Evolutionary conservation across 495 filamentous ascomycete species (phyloP).

Genomic region (Entonaema liquescens): DNA sequence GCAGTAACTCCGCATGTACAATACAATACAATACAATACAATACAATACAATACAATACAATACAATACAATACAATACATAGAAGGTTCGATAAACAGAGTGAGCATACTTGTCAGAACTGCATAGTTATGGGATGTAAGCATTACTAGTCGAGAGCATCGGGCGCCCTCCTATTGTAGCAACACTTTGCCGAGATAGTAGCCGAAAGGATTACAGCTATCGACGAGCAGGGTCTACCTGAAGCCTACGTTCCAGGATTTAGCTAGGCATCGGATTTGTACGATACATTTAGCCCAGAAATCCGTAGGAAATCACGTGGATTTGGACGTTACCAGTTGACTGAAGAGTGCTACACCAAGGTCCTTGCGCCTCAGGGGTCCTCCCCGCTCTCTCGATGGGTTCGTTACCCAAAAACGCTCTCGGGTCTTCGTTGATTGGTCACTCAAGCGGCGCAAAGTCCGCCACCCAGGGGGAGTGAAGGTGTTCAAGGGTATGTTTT

Average conservation of each 20-base stretch:
- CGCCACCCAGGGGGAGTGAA: constrained; percentile 7
- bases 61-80: neutral
- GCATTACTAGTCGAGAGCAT: neutral
- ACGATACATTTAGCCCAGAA: neutral
- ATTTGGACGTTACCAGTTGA: constrained; percentile 17
- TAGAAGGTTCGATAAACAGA: neutral
- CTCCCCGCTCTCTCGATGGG: constrained; percentile 22
- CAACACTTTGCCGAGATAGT: neutral
- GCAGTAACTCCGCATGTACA: neutral
- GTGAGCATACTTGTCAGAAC: neutral
- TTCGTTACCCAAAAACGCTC: neutral
- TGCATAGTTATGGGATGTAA: neutral
- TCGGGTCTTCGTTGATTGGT: constrained; percentile 24
- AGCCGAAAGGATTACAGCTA: constrained; percentile 28
- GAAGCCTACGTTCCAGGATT: neutral
- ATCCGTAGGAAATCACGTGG: constrained; percentile 18
- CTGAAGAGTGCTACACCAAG: neutral
- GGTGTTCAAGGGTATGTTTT: neutral
- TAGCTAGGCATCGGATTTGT: neutral
- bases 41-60: too few relatives aligned
- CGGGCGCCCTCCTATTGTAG: neutral
- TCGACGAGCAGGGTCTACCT: constrained; percentile 17
- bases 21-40: too few relatives aligned
- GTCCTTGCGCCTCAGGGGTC: constrained; percentile 31
- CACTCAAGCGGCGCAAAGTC: constrained; percentile 16